These are phyloP conservation scores for Pistacia integerrima DNA, from an alignment of 345 rosid genomes.

Conservation along the genomic window DNA sequence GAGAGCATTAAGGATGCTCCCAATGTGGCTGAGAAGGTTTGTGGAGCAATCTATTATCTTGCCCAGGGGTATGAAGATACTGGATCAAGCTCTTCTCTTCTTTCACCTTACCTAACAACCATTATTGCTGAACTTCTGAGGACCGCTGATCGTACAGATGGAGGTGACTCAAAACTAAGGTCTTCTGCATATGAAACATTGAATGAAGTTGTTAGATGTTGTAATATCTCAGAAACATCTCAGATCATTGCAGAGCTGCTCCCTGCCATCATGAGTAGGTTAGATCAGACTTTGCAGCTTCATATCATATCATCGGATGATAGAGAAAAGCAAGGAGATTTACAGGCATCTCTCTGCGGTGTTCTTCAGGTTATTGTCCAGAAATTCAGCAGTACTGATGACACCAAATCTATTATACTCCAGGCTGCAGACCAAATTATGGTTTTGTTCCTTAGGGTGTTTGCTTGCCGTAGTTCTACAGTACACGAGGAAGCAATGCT, in stretches of 20 bases:
- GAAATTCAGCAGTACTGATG: conserved; percentile 69
- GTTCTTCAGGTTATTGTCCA: conserved; percentile 95
- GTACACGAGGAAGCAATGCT: conserved; percentile 99
- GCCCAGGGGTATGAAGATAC: conserved; percentile 91
- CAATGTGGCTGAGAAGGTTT: conserved; percentile 86
- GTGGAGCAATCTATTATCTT: conserved; percentile 93
- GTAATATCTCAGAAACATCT: conserved; percentile 64
- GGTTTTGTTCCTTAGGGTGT: conserved; percentile 77
- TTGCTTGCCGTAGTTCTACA: conserved; percentile 88
- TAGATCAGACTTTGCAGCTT: conserved; percentile 73
- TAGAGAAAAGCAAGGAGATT: conserved; percentile 87
- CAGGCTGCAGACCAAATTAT: conserved; percentile 86
- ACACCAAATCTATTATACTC: conserved; percentile 57
- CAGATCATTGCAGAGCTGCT: conserved; percentile 70
- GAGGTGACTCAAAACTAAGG: conserved; percentile 70
- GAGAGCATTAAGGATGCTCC: conserved; percentile 81
- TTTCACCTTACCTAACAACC: conserved; percentile 67
- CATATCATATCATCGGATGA: conserved; percentile 74
- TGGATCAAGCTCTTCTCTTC: conserved; percentile 62
- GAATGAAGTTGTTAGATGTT: conserved; percentile 89
- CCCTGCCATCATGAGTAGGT: conserved; percentile 71
- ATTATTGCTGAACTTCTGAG: conserved; percentile 63
- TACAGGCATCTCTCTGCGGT: conserved; percentile 92
- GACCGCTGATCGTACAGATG: conserved; percentile 79
- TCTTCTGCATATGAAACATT: conserved; percentile 85